phyloP scores from a whole-genome alignment of 2,329 filamentous ascomycete species.

The Claviceps cyperi region DNA sequence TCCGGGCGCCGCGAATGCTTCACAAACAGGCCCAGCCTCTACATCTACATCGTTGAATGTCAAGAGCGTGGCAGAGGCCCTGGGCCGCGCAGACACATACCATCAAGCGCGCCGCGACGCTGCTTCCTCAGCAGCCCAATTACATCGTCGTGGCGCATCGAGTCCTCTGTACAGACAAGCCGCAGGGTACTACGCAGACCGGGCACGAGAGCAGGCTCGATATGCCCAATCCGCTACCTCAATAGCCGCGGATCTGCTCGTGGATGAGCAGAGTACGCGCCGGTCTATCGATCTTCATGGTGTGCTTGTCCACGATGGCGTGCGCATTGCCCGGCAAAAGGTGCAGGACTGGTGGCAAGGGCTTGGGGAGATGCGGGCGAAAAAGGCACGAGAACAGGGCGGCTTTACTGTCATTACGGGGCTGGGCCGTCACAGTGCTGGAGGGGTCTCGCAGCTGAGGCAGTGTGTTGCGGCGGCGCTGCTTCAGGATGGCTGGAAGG shows the following conservation, averaged over 20 bases:
- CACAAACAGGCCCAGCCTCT: neutral
- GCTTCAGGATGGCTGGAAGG: slow-evolving; percentile 67
- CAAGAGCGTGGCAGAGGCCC: slow-evolving; percentile 15
- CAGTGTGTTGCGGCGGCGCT: slow-evolving; percentile 68
- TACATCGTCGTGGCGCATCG: slow-evolving; percentile 41
- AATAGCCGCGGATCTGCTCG: slow-evolving; percentile 55
- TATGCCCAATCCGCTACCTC: slow-evolving; percentile 44
- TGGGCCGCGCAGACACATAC: slow-evolving; percentile 14
- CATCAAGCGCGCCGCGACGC: slow-evolving; percentile 19
- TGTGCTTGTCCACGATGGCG: slow-evolving; percentile 64
- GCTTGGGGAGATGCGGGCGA: slow-evolving; percentile 49
- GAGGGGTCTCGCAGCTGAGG: slow-evolving; percentile 61
- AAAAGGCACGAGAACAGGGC: slow-evolving; percentile 31
- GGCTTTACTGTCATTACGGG: slow-evolving; percentile 67
- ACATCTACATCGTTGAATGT: neutral
- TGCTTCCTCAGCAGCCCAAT: slow-evolving; percentile 23
- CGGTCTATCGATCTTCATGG: slow-evolving; percentile 67
- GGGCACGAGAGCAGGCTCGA: slow-evolving; percentile 49
- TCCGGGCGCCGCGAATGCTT: neutral
- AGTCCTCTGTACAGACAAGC: slow-evolving; percentile 61
- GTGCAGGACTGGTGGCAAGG: slow-evolving; percentile 64
- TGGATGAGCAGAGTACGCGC: slow-evolving; percentile 48
- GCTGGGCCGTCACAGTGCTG: slow-evolving; percentile 60
- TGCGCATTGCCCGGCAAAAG: slow-evolving; percentile 56
- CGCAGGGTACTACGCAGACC: slow-evolving; percentile 59